Evolutionary conservation across 352 stramenopile species (phyloP).

Genomic region (Globisporangium cystogenes): DNA sequence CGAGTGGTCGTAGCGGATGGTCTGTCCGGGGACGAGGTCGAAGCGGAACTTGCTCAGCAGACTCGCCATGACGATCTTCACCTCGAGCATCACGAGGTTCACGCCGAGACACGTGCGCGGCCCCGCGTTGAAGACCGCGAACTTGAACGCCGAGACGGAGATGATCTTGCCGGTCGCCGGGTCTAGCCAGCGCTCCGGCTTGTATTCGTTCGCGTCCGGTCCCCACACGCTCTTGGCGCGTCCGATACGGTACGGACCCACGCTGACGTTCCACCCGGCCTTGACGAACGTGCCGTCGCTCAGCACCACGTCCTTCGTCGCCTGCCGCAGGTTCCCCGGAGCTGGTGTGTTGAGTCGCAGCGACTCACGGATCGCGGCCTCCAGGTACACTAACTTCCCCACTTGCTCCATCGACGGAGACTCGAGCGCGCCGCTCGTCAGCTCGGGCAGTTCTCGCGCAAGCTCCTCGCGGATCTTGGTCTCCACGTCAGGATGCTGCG

Average conservation of each 20-base stretch:
- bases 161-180: conserved; percentile 12
- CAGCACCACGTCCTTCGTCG: conserved; percentile 35
- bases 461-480: conserved; percentile 23
- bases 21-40: conserved; percentile 3
- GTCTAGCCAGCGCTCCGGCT: conserved; percentile 43
- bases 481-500: conserved; percentile 27
- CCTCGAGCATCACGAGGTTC: conserved; percentile 35
- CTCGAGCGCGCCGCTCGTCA: not conserved
- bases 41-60: conserved; percentile 27
- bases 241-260: conserved; percentile 34
- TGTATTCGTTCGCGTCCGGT: conserved; percentile 29
- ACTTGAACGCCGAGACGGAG: conserved; percentile 29
- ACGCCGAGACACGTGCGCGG: conserved; percentile 34
- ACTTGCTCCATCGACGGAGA: conserved; percentile 7
- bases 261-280: conserved; percentile 22
- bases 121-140: conserved; percentile 35
- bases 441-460: conserved; percentile 3
- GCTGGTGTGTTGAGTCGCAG: conserved; percentile 26
- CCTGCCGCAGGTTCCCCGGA: conserved; percentile 20
- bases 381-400: conserved; percentile 12
- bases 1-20: conserved; percentile 10
- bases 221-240: conserved; percentile 43
- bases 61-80: conserved; percentile 32
- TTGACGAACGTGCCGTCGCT: conserved; percentile 51
- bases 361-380: conserved; percentile 22